Base-by-base conservation (phyloP, 2,329 filamentous ascomycete species). In the Didymella sp. region DNA sequence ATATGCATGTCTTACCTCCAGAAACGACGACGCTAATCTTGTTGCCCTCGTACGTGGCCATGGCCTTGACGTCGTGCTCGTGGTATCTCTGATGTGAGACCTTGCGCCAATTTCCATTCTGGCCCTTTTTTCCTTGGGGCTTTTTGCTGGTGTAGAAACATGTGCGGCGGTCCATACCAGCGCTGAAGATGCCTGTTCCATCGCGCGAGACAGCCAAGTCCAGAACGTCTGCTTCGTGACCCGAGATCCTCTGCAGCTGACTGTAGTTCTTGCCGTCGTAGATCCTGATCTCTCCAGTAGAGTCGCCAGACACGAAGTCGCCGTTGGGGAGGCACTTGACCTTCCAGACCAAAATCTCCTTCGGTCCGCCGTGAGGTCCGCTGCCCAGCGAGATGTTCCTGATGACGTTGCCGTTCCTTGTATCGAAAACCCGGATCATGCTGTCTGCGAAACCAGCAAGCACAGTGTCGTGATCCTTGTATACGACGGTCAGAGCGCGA, bases 381-480 rank as follows among this genome's bases (percentile, higher is more conserved):
- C 88, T 87, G 4, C 94, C 95, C 30, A 98, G 79, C 0, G 92
- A 93, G 83, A 99, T 95, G 63, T 87, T 91, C 42, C 92, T 85
- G 56, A 96, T 73, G 58, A 91, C 82, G 49, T 87, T 84, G 13
- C 91, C 91, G 71, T 86, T 94, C 47, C 90, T 84, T 64, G 92
- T 89, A 73, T 98, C 92, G 77, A 93, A 96, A 50, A 95, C 85
- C 60, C 94, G 89, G 63, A 99, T 95, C n/a, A 87, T 91, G 76
- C 92, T 93, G 78, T 99, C 94, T n/a, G 92, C 94, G 75, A 95
- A 98, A 21, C 95, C 95, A 31, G 94, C 92, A 38, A 97, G 86
- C 56, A 94, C 87, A 30, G 88, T 87, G 70, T 94, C 86, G 55
- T 89, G 87, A 64, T 90, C 89, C 77, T 97, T 92, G 78, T 96